Conservation (phyloP, 2,329 filamentous ascomycete genomes). For the Coniosporium tulheliwenetii region DNA sequence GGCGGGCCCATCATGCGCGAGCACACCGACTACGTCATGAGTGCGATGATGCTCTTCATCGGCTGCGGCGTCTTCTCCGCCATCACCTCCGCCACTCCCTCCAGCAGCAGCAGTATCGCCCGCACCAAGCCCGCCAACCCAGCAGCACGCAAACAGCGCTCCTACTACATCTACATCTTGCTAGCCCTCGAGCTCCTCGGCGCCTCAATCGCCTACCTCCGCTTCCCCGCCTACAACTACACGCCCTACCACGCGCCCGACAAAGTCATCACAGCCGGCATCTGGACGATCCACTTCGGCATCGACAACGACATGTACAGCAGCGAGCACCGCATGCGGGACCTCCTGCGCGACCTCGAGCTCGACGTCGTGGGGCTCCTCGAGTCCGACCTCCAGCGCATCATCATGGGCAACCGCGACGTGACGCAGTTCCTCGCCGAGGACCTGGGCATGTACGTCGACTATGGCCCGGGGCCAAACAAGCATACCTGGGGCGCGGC, state of each 20-base stretch:
- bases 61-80: constrained; percentile 70
- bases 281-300: constrained; percentile 98
- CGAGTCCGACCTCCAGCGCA: constrained; percentile 84
- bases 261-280: constrained; percentile 80
- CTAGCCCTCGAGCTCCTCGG: constrained; percentile 67
- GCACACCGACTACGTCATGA: constrained; percentile 92
- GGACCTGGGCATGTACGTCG: constrained; percentile 96
- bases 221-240: constrained; percentile 88
- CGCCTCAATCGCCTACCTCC: constrained; percentile 65
- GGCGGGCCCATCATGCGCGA: constrained; percentile 86
- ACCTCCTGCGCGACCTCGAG: constrained; percentile 85
- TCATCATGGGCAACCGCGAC: constrained; percentile 99
- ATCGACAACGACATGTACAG: constrained; percentile 99
- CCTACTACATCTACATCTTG: constrained; percentile 58
- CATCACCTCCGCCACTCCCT: constrained; percentile 33
- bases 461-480: constrained; percentile 93
- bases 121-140: constrained; percentile 31
- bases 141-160: constrained; percentile 37
- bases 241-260: constrained; percentile 76
- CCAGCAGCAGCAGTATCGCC: constrained; percentile 15
- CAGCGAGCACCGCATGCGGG: constrained; percentile 82
- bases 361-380: constrained; percentile 93
- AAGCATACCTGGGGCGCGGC: constrained; percentile 97
- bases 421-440: constrained; percentile 90
- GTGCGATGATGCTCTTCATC: constrained; percentile 66